A percentile compares a stretch with the other conserved stretches of the same genome.
phyloP scores from a whole-genome alignment of 768 basidiomycete genomes.

The Boletus reticuloceps region DNA sequence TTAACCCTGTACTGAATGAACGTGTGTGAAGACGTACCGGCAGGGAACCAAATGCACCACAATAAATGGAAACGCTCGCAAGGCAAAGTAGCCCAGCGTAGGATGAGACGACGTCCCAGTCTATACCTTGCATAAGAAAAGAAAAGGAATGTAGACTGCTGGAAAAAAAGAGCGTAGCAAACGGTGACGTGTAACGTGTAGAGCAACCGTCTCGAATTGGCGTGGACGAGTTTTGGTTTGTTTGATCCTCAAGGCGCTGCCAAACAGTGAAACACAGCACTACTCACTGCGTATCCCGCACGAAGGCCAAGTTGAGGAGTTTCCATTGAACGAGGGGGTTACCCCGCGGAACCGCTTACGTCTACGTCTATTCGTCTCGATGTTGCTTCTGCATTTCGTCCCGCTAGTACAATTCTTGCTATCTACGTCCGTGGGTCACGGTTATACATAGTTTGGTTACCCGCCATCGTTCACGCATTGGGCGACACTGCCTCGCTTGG shows the following conservation, averaged over 20 bases:
- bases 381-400: not conserved
- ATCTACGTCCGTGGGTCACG: not conserved
- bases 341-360: no score
- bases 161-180: not conserved
- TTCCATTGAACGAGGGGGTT: no score
- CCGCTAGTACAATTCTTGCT: not conserved
- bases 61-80: conserved; percentile 65
- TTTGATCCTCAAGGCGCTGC: conserved; percentile 8
- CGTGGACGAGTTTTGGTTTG: conserved; percentile 17
- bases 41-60: conserved; percentile 66
- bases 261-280: conserved; percentile 5
- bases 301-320: no score
- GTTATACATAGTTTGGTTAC: not conserved
- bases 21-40: conserved; percentile 44
- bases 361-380: no score
- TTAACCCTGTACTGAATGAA: not conserved
- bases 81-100: conserved; percentile 67
- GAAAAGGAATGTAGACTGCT: not conserved
- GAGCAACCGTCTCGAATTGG: not conserved
- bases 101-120: conserved; percentile 64
- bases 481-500: not conserved
- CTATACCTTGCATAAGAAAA: conserved; percentile 19
- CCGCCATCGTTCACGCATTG: not conserved
- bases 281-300: no score
- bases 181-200: not conserved